Evolutionary conservation across 2,329 filamentous ascomycete species (phyloP).

Genomic region (Fusarium heterosporum): DNA sequence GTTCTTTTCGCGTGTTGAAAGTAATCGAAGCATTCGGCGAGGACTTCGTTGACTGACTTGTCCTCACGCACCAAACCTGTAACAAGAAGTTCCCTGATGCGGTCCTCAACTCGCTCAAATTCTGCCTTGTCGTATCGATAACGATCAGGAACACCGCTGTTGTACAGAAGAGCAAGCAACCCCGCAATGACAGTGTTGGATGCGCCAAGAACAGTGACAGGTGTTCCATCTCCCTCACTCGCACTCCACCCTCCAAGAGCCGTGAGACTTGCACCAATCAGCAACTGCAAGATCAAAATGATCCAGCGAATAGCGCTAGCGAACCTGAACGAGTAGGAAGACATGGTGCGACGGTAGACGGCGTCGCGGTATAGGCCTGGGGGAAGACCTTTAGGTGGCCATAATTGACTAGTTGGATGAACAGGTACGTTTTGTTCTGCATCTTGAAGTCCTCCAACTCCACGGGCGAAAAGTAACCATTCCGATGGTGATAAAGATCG

Average conservation of each 20-base stretch:
- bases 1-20: conserved; percentile 61
- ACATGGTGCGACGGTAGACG: conserved; percentile 58
- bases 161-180: conserved; percentile 63
- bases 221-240: conserved; percentile 52
- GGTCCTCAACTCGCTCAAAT: conserved; percentile 62
- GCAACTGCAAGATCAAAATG: conserved; percentile 62
- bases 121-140: conserved; percentile 63
- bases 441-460: conserved; percentile 60
- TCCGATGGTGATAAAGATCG: conserved; percentile 59
- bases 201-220: conserved; percentile 63
- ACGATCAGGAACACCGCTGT: conserved; percentile 64
- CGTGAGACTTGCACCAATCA: conserved; percentile 62
- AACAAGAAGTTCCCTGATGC: conserved; percentile 63
- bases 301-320: conserved; percentile 58
- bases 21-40: conserved; percentile 60
- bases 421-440: conserved; percentile 57
- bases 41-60: conserved; percentile 58
- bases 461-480: conserved; percentile 61
- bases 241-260: conserved; percentile 60
- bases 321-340: conserved; percentile 58
- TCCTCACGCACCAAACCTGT: conserved; percentile 58
- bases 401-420: conserved; percentile 57
- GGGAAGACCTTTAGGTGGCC: conserved; percentile 61
- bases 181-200: conserved; percentile 64
- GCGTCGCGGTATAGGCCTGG: conserved; percentile 63